Base-by-base conservation (phyloP, 176 grass and related monocot species). In the Puccinellia tenuiflora region DNA sequence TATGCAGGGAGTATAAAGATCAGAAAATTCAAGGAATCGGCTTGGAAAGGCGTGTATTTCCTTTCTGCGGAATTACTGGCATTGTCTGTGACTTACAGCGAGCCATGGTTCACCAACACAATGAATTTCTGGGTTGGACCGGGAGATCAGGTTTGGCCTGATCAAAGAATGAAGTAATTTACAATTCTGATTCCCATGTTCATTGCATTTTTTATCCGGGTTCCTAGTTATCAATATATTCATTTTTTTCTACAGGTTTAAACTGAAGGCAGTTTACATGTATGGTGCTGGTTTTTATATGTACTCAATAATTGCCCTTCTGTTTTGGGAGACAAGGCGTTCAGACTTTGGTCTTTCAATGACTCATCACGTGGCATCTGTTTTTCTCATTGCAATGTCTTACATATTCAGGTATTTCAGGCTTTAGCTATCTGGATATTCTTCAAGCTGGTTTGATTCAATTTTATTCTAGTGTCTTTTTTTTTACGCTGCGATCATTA, bases 1-100 rank as follows among this genome's bases (percentile, higher is more conserved):
- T 24, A 67, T 33, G 83, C 80, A 53, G 91, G 73, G 53, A 83
- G 15, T 85, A 94, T 28, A 80, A 97, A 90, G 79, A 87, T 94
- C 45, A 88, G 60, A 15, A 94, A 97, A 73, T 94, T 97, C 66
- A 90, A 97, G 77, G 91, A 97, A 77, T 94, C 91, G 10, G 83
- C 91, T 83, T 97, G 94, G 94, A 97, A 97, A 79, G 84, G 75
- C 47, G 22, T 94, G 33, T 97, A 92, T 88, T 97, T 92, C 76
- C 91, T 97, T 78, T 97, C 89, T 6, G 94, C 75, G 5, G 91
- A 97, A 74, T 22, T 97, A 66, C 73, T 94, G 46, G 78, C 89
- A 53, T 64, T 97, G 24, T 72, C 61, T 20, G 91, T 97, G 81
- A 92, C 83, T 9, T 97, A 97, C 40, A 86, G 90, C 16, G 94